These are phyloP conservation scores for Cryptosporidium sp. DNA, from an alignment of 169 alveolate genomes.

Conservation along the genomic window DNA sequence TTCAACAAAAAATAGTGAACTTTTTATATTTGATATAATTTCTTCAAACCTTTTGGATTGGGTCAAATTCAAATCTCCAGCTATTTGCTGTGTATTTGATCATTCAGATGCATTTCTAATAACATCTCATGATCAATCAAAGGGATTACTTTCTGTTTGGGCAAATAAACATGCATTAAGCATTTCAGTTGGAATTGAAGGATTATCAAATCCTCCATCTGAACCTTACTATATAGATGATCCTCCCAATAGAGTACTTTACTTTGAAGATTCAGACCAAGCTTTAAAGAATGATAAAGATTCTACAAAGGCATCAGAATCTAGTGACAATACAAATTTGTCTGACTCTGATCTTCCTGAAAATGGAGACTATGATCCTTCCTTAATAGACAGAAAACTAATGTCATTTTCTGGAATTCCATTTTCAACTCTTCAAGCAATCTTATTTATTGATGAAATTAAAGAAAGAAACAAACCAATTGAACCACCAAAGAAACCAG, in stretches of 20 bases:
- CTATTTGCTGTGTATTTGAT: slow-evolving; percentile 51
- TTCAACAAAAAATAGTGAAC: slow-evolving; percentile 39
- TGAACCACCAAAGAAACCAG: slow-evolving; percentile 84
- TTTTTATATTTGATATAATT: slow-evolving; percentile 65
- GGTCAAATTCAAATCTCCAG: slow-evolving; percentile 67
- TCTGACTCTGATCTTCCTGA: slow-evolving; percentile 3
- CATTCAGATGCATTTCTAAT: slow-evolving; percentile 70
- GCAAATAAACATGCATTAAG: slow-evolving; percentile 55
- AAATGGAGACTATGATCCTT: slow-evolving; percentile 26
- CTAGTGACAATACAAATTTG: not conserved
- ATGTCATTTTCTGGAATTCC: slow-evolving; percentile 74
- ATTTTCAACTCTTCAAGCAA: slow-evolving; percentile 56
- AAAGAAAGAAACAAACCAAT: slow-evolving; percentile 89
- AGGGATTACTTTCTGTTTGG: slow-evolving; percentile 63
- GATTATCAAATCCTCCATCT: slow-evolving; percentile 73
- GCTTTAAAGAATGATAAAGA: not conserved
- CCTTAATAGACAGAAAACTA: slow-evolving; percentile 23
- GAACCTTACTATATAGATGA: slow-evolving; percentile 70
- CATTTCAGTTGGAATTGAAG: slow-evolving; percentile 26
- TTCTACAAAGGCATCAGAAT: not conserved
- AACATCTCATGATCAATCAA: slow-evolving; percentile 67
- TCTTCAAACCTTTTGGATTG: slow-evolving; percentile 66
- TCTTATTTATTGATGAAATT: slow-evolving; percentile 82
- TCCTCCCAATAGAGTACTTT: slow-evolving; percentile 40
- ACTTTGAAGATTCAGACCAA: slow-evolving; percentile 16